Evolutionary conservation across 176 grass and related monocot genomes (phyloP).

Genomic region (Eleusine indica): DNA sequence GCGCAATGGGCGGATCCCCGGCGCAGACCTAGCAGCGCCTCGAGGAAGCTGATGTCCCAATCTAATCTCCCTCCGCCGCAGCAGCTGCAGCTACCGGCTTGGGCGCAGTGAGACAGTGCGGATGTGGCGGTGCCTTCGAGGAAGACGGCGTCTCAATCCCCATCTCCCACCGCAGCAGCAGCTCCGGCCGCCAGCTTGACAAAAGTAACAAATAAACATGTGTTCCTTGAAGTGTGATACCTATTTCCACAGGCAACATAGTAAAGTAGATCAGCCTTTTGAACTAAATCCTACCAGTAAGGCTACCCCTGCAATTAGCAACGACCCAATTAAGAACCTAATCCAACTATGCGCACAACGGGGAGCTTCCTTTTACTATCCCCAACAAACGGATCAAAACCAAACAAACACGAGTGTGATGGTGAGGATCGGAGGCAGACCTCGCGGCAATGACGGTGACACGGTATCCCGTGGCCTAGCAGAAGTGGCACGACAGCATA

Average conservation of each 20-base stretch:
- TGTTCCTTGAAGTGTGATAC: no score
- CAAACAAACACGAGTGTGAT: neutral
- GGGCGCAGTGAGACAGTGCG: no score
- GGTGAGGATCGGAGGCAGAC: conserved; percentile 15
- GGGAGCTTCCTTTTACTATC: neutral
- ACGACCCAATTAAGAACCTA: conserved; percentile 4
- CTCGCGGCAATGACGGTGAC: conserved; percentile 74
- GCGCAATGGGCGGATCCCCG: no score
- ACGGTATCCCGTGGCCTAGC: conserved; percentile 78
- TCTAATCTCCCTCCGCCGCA: no score
- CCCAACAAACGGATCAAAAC: neutral
- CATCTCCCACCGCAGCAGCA: no score
- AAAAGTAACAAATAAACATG: no score
- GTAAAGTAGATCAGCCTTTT: neutral
- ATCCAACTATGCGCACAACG: neutral
- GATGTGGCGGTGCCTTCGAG: no score
- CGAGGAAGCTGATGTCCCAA: no score
- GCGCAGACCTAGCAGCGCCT: no score
- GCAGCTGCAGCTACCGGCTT: no score
- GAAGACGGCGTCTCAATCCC: no score
- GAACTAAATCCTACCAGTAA: conserved; percentile 24
- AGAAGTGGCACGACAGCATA: conserved; percentile 91
- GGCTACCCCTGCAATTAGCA: neutral
- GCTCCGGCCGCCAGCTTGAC: no score
- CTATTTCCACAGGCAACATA: neutral